phyloP scores from a whole-genome alignment of 2,329 filamentous ascomycete genomes.

The Fusarium torulosum region DNA sequence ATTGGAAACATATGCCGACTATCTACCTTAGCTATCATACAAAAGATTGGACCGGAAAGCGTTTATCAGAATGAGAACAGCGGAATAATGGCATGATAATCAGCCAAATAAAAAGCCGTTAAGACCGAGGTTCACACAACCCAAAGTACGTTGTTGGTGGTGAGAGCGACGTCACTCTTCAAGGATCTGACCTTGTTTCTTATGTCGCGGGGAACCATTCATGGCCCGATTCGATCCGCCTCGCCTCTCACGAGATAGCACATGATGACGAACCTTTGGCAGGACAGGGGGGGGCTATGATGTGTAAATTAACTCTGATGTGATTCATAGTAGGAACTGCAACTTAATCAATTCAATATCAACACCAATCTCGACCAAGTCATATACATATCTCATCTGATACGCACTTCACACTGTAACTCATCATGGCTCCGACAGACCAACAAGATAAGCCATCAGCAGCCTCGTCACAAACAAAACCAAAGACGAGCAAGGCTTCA shows the following conservation, averaged over 20 bases:
- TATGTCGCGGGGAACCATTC: slow-evolving; percentile 35
- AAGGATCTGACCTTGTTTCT: slow-evolving; percentile 45
- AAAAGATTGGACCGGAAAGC: not conserved
- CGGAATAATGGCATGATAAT: not conserved
- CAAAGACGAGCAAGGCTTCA: slow-evolving; percentile 9
- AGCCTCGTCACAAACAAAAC: slow-evolving; percentile 11
- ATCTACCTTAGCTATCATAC: no score
- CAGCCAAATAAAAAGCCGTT: slow-evolving; percentile 1
- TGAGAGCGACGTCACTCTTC: slow-evolving; percentile 45
- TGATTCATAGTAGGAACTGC: not conserved
- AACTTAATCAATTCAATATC: slow-evolving; percentile 1
- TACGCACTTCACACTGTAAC: not conserved
- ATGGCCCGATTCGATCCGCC: slow-evolving; percentile 41
- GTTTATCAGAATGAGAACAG: not conserved
- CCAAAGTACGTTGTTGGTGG: slow-evolving; percentile 1
- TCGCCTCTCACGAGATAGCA: slow-evolving; percentile 31
- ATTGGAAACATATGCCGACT: not conserved
- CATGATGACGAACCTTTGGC: slow-evolving; percentile 44
- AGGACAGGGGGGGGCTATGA: slow-evolving; percentile 15
- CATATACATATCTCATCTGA: not conserved
- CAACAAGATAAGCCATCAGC: slow-evolving; percentile 19
- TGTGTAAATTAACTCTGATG: not conserved
- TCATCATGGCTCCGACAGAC: slow-evolving; percentile 21
- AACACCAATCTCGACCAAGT: not conserved
- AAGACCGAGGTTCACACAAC: slow-evolving; percentile 13